Base-by-base conservation (phyloP, 345 rosid genomes). In the Crucihimalaya himalaica region DNA sequence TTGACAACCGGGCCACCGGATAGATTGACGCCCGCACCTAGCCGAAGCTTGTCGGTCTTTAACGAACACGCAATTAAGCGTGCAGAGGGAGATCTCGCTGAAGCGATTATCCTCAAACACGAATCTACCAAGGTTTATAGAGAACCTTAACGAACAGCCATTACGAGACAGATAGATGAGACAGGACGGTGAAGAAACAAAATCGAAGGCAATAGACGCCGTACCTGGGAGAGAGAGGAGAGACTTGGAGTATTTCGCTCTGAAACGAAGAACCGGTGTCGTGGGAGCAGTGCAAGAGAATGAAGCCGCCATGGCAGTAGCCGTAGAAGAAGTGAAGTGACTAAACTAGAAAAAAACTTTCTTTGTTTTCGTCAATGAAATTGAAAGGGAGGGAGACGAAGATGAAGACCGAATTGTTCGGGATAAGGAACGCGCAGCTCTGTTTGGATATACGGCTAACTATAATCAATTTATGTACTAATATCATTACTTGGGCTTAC, bases 301-400 rank as follows among this genome's bases (percentile, higher is more conserved):
- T 6, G 86, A 84, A 61, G 87, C 52, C 3, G 97, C 94, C 95
- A 88, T 88, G 68, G 59, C 31, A 79, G 67, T 64, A 32, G 77
- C 77, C 18, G 77, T 63, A 35, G 28, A 42, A 50, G 51, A 28
- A 50, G 51, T 13, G 57, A 37, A 29, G 28, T 50, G 40, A 19
- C 20, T 8, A 20, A 5, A 35, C 4, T 25, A 65, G 51, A 27
- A 55, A 46, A 46, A 28, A n/a, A 28, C 31, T 1, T 62, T 5
- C 27, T 29, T 9, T 28, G 12, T 7, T 39, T 39, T 40, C 43
- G 63, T 71, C 74, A 19, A 20, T n/a, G 50, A 14, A 40, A 40
- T 14, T 58, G 18, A 45, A 35, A 43, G 62, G 60, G 48, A 73
- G 20, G 46, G 40, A 34, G 56, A 18, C 32, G 50, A 57, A 28